Conservation (phyloP, 2,329 filamentous ascomycete species). For the Penicillium olsonii region DNA sequence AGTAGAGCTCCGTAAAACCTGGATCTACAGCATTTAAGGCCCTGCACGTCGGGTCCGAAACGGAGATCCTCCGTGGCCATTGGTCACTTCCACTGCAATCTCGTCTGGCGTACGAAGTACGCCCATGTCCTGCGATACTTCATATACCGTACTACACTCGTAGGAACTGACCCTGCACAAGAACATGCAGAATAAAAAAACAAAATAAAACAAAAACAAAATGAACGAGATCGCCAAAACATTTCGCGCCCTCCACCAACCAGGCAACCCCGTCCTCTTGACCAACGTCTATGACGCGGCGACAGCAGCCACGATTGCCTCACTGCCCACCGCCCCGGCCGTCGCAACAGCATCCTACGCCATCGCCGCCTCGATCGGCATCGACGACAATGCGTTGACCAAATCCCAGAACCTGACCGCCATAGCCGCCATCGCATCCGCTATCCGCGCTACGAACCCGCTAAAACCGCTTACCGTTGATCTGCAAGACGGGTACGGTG, state of each 20-base stretch:
- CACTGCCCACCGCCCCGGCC: conserved; percentile 38
- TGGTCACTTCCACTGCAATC: neutral
- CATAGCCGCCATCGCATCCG: conserved; percentile 47
- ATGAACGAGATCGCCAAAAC: conserved; percentile 9
- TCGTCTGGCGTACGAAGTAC: neutral
- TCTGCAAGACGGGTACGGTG: conserved; percentile 62
- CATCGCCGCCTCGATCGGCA: conserved; percentile 49
- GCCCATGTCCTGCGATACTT: too few relatives aligned
- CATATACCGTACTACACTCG: too few relatives aligned
- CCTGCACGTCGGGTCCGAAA: neutral
- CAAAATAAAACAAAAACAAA: neutral
- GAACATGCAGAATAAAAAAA: neutral
- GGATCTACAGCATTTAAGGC: conserved; percentile 6
- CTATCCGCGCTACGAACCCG: conserved; percentile 44
- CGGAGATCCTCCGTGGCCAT: neutral
- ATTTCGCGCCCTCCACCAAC: conserved; percentile 51
- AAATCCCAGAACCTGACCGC: conserved; percentile 54
- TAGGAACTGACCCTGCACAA: too few relatives aligned
- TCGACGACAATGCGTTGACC: conserved; percentile 53
- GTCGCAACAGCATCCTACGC: conserved; percentile 56
- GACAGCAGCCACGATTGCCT: conserved; percentile 50
- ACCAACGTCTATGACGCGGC: conserved; percentile 59
- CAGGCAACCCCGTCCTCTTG: conserved; percentile 55
- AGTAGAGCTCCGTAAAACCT: neutral
- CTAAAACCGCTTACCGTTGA: conserved; percentile 52